Base-by-base conservation (phyloP, 1,284 basidiomycete species). In the Pterulicium gracile region DNA sequence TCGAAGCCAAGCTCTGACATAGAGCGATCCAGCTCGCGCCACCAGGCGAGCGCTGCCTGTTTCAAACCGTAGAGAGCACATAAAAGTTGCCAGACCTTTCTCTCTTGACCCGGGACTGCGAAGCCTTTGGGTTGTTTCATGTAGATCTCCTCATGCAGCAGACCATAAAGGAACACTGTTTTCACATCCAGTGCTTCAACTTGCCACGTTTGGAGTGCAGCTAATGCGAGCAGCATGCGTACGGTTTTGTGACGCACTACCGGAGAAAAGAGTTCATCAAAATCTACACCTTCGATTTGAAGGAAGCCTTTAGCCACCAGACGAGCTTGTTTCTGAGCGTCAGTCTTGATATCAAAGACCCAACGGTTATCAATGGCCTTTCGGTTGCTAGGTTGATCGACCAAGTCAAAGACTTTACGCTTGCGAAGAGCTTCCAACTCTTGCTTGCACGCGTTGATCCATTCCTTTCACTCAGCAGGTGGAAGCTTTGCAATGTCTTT, bases 251-350 rank as follows among this genome's bases (percentile, higher is more conserved):
- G 57, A 0, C 59, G 50, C 2, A 62, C 59, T 0, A 70, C 65
- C 0, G 68, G 68, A 1, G 66, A 62, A 50, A 63, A 73, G 0
- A 67, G 68, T n/a, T 73, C 58, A 47, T 64, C 45, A 44, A 54
- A 66, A 49, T 67, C 58, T 15, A 68, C 45, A 1, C 62, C 66
- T 42, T 60, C 50, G 1, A 59, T 41, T 46, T 69, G 63, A 24
- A 55, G 56, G 53, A 69, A 74, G 3, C 67, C 70, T 49, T 67
- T 62, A 3, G 65, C 68, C 3, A 72, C 64, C 0, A 74, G 56
- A 15, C 61, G 7, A 1, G 64, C 67, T 48, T 62, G 65, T 50
- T 63, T 60, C 3, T 56, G 45, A 36, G 55, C 50, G 49, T 70
- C 56, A 4, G 56, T 42, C 55, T 73, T 73, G 7, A 58, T 45